Evolutionary conservation across 257 asterid genomes (phyloP).

Genomic region (Lavandula angustifolia): DNA sequence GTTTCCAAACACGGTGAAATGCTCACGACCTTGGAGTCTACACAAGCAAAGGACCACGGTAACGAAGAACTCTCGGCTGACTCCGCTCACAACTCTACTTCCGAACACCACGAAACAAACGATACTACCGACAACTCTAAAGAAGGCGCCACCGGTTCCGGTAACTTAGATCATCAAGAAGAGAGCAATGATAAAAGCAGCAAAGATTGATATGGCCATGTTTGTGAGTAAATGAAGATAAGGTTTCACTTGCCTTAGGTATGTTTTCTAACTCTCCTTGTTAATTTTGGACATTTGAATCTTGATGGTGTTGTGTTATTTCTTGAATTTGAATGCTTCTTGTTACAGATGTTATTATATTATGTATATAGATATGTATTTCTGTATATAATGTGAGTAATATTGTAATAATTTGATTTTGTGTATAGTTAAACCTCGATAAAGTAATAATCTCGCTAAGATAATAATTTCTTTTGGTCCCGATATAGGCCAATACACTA

Average conservation of each 20-base stretch:
- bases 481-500: too few relatives aligned
- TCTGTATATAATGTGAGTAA: too few relatives aligned
- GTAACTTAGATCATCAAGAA: conserved; percentile 30
- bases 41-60: conserved; percentile 30
- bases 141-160: conserved; percentile 33
- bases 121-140: conserved; percentile 33
- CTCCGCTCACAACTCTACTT: conserved; percentile 34
- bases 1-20: conserved; percentile 58
- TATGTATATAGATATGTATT: too few relatives aligned
- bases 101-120: conserved; percentile 27
- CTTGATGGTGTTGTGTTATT: background rate
- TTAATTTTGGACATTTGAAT: background rate
- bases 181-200: conserved; percentile 35
- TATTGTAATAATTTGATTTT: too few relatives aligned
- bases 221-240: conserved; percentile 25
- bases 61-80: conserved; percentile 35
- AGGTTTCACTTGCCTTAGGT: conserved; percentile 21
- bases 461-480: too few relatives aligned
- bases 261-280: background rate
- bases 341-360: background rate
- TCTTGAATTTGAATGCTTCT: background rate
- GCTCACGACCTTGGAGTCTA: conserved; percentile 49
- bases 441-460: too few relatives aligned
- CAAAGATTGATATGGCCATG: conserved; percentile 25
- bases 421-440: too few relatives aligned